Percentiles rank a stretch among this genome's conserved stretches.
phyloP scores from a whole-genome alignment of 2,329 filamentous ascomycete genomes.

The Trematosphaeria pertusa region DNA sequence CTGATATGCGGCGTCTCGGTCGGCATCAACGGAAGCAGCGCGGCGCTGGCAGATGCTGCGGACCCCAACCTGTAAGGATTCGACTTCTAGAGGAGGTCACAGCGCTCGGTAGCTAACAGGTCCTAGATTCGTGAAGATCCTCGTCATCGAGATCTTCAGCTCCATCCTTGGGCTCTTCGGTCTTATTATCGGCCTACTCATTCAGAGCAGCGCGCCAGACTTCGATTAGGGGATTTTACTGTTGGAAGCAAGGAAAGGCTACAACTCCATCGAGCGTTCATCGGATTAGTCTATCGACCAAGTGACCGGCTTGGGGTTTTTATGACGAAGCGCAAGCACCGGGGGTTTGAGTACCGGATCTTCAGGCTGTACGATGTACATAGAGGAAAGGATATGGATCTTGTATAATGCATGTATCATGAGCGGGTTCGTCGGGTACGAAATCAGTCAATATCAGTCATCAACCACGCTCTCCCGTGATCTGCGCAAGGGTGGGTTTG shows the following conservation, averaged over 20 bases:
- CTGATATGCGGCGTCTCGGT: conserved; percentile 95
- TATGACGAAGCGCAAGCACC: conserved; percentile 21
- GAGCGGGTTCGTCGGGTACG: conserved; percentile 36
- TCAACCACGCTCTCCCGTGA: not conserved
- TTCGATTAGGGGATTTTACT: conserved; percentile 58
- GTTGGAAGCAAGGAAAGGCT: not conserved
- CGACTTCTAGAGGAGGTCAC: not conserved
- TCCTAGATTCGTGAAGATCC: conserved; percentile 91
- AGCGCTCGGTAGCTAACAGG: conserved; percentile 10
- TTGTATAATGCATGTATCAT: conserved; percentile 50
- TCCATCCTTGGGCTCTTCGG: conserved; percentile 96
- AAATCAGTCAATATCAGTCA: conserved; percentile 23
- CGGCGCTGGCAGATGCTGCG: conserved; percentile 92
- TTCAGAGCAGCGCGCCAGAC: conserved; percentile 82
- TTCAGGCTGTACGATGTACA: conserved; percentile 38
- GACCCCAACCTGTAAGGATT: conserved; percentile 81
- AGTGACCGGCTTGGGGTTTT: conserved; percentile 8
- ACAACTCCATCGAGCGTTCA: not conserved
- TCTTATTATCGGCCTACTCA: conserved; percentile 89
- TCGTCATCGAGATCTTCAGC: conserved; percentile 99
- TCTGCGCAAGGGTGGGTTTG: not conserved
- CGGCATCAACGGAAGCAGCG: conserved; percentile 97
- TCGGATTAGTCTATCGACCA: not conserved
- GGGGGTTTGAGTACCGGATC: conserved; percentile 12
- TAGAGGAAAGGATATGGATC: conserved; percentile 19